These are phyloP conservation scores for Starmerella stigmatis DNA, from an alignment of 805 yeast genomes.

Conservation along the genomic window DNA sequence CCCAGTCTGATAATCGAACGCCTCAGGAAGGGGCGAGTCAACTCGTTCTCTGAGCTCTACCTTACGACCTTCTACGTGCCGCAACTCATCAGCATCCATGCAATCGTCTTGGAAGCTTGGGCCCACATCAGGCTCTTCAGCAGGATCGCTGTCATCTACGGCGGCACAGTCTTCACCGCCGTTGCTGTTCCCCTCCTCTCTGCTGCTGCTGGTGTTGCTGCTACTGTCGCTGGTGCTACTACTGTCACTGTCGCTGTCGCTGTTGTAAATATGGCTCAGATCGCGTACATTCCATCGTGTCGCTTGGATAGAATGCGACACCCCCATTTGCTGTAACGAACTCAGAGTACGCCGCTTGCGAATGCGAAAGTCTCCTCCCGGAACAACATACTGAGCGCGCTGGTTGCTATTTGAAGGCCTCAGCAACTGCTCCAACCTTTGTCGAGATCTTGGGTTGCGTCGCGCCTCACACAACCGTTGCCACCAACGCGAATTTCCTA, in stretches of 20 bases:
- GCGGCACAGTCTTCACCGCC: neutral
- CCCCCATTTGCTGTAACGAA: slow-evolving; percentile 63
- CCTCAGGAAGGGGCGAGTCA: neutral
- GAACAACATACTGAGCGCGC: slow-evolving; percentile 18
- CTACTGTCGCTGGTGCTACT: slow-evolving; percentile 17
- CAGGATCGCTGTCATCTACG: slow-evolving; percentile 24
- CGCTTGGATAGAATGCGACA: slow-evolving; percentile 61
- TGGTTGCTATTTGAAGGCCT: slow-evolving; percentile 8
- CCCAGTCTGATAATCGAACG: neutral
- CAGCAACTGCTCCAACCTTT: neutral
- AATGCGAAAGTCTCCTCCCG: slow-evolving; percentile 14
- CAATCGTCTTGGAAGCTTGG: slow-evolving; percentile 22
- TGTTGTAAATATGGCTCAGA: slow-evolving; percentile 16
- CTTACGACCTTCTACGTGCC: neutral
- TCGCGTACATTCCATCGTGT: slow-evolving; percentile 16
- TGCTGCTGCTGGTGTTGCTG: no score
- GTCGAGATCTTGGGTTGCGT: neutral
- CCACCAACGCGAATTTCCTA: slow-evolving; percentile 83
- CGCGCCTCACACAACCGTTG: slow-evolving; percentile 52
- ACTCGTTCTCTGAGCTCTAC: no score
- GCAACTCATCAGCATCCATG: slow-evolving; percentile 19
- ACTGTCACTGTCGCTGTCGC: slow-evolving; percentile 23
- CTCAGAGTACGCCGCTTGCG: slow-evolving; percentile 37
- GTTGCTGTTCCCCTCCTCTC: neutral
- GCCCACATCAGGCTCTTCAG: slow-evolving; percentile 13